Conservation (phyloP, 2,329 filamentous ascomycete genomes). For the Clonostachys sp. region DNA sequence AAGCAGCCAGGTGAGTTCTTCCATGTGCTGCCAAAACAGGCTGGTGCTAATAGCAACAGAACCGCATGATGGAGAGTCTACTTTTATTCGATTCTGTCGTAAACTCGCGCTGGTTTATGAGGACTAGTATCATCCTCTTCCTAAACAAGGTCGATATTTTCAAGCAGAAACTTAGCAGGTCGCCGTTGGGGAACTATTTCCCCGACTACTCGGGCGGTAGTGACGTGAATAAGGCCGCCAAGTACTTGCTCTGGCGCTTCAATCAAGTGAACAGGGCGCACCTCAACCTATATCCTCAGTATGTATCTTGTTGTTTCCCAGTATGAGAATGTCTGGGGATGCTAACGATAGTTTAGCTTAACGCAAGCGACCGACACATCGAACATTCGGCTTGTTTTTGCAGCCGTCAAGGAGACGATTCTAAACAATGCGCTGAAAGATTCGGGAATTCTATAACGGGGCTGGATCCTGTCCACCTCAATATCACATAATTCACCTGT, state of each 20-base stretch:
- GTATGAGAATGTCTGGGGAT: background rate
- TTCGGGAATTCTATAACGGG: conserved; percentile 80
- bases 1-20: conserved; percentile 74
- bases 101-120: conserved; percentile 98
- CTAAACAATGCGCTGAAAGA: conserved; percentile 97
- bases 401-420: conserved; percentile 97
- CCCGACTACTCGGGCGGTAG: conserved; percentile 97
- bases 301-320: conserved; percentile 34
- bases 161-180: conserved; percentile 86
- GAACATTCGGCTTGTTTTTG: conserved; percentile 96
- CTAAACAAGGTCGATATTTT: conserved; percentile 99
- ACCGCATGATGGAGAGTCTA: conserved; percentile 99
- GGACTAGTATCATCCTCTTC: conserved; percentile 97
- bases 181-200: conserved; percentile 91
- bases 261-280: conserved; percentile 98
- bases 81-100: conserved; percentile 97
- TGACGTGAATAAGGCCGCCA: conserved; percentile 96
- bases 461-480: background rate
- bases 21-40: background rate
- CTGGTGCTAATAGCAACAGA: conserved; percentile 45
- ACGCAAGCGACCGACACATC: conserved; percentile 99
- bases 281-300: conserved; percentile 97
- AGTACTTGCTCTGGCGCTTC: conserved; percentile 96
- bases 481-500: no score
- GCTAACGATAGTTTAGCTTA: conserved; percentile 53